phyloP scores from a whole-genome alignment of 2,329 filamentous ascomycete genomes.

The Plectosphaerella sp. region DNA sequence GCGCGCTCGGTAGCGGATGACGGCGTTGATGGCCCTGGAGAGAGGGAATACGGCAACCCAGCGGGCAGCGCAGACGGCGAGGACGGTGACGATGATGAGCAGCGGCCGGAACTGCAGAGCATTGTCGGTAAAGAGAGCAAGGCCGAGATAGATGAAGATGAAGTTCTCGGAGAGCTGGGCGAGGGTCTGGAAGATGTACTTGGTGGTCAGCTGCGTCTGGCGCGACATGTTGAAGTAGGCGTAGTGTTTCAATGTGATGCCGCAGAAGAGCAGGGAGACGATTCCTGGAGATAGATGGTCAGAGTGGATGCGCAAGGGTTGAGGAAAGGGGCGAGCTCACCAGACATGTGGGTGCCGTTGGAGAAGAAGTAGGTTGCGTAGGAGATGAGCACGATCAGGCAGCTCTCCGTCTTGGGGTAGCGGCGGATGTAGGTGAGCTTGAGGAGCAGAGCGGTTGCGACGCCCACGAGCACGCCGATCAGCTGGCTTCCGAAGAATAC shows the following conservation, averaged over 20 bases:
- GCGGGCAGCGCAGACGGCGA: slow-evolving; percentile 86
- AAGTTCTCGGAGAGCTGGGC: slow-evolving; percentile 98
- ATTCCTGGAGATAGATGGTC: slow-evolving; percentile 60
- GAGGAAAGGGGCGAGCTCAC: slow-evolving; percentile 48
- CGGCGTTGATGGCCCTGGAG: slow-evolving; percentile 84
- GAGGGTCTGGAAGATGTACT: slow-evolving; percentile 93
- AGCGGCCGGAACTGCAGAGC: slow-evolving; percentile 87
- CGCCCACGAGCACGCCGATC: slow-evolving; percentile 83
- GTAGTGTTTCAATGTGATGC: slow-evolving; percentile 97
- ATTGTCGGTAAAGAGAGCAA: slow-evolving; percentile 90
- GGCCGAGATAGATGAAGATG: slow-evolving; percentile 97
- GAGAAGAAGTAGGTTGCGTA: slow-evolving; percentile 98
- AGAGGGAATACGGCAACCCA: slow-evolving; percentile 95
- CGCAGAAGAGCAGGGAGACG: slow-evolving; percentile 93
- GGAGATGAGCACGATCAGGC: slow-evolving; percentile 85
- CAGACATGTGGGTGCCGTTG: slow-evolving; percentile 92
- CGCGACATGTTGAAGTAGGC: slow-evolving; percentile 99
- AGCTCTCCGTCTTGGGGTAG: slow-evolving; percentile 95
- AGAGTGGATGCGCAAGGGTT: slow-evolving; percentile 1
- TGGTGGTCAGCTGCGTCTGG: slow-evolving; percentile 93
- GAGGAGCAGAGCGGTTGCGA: slow-evolving; percentile 79
- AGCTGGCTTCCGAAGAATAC: slow-evolving; percentile 93
- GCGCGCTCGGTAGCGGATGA: slow-evolving; percentile 80
- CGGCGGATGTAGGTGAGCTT: slow-evolving; percentile 93
- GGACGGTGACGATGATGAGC: slow-evolving; percentile 87